A percentile compares a stretch with the other conserved stretches of the same genome.
Evolutionary conservation across 164 flowering plant genomes (phyloP).

Genomic region (Echeveria elegans): DNA sequence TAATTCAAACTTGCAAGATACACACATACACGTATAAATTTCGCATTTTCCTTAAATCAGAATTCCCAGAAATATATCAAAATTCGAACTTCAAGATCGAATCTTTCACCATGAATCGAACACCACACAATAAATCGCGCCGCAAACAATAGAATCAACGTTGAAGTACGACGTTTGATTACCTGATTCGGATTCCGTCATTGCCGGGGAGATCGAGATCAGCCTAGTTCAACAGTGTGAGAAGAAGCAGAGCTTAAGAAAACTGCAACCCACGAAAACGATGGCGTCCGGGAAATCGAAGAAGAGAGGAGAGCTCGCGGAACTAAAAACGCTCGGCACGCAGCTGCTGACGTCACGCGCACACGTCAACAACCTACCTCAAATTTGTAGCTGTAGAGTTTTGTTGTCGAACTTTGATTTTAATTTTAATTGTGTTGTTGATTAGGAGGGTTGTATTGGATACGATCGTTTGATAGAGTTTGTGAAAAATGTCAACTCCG

Average conservation of each 20-base stretch:
- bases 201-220: background rate
- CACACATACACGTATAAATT: background rate
- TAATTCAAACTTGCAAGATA: conserved; percentile 12
- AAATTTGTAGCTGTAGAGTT: conserved; percentile 32
- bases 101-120: background rate
- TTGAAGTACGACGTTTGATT: background rate
- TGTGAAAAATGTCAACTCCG: conserved; percentile 62
- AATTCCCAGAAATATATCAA: background rate
- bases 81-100: background rate
- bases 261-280: conserved; percentile 11
- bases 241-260: background rate
- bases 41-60: background rate
- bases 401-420: background rate
- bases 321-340: conserved; percentile 52
- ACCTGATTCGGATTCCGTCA: conserved; percentile 1
- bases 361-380: conserved; percentile 78
- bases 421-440: background rate
- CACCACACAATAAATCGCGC: background rate
- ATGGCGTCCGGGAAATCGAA: conserved; percentile 25
- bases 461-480: conserved; percentile 80
- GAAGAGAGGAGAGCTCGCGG: conserved; percentile 25
- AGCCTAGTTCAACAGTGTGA: background rate
- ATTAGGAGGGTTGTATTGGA: conserved; percentile 65
- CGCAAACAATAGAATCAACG: background rate
- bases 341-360: conserved; percentile 65